Conservation (phyloP, 345 rosid genomes). For the Eucalyptus camaldulensis region DNA sequence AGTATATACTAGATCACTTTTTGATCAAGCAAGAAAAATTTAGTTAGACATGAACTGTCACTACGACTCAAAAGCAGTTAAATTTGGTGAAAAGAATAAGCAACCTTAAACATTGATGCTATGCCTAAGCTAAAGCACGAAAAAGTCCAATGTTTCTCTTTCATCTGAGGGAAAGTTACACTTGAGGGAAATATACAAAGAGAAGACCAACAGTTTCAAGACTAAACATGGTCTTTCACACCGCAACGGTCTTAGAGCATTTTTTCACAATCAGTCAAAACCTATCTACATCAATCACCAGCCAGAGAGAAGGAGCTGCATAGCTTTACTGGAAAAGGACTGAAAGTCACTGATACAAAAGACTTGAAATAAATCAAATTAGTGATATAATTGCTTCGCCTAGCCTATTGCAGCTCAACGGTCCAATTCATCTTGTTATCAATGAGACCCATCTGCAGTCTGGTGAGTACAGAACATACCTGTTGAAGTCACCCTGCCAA, state of each 20-base stretch:
- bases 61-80: neutral
- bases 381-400: neutral
- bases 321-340: neutral
- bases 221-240: neutral
- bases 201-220: neutral
- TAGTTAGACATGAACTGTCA: neutral
- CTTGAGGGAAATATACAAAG: neutral
- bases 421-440: slow-evolving; percentile 93
- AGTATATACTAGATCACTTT: neutral
- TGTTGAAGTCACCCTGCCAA: slow-evolving; percentile 50
- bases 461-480: slow-evolving; percentile 54
- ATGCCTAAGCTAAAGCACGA: neutral
- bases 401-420: slow-evolving; percentile 26
- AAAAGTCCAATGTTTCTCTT: neutral
- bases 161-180: neutral
- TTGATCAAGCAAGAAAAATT: neutral
- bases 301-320: neutral
- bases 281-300: neutral
- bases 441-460: slow-evolving; percentile 74
- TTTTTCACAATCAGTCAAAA: neutral
- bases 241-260: neutral
- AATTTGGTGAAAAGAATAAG: neutral
- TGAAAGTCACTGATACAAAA: too few species aligned
- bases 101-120: neutral
- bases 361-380: too few species aligned